A percentile compares a stretch with the other conserved stretches of the same genome.
phyloP scores from a whole-genome alignment of 1,284 basidiomycete genomes.

The Cystobasidiaceae sp. region DNA sequence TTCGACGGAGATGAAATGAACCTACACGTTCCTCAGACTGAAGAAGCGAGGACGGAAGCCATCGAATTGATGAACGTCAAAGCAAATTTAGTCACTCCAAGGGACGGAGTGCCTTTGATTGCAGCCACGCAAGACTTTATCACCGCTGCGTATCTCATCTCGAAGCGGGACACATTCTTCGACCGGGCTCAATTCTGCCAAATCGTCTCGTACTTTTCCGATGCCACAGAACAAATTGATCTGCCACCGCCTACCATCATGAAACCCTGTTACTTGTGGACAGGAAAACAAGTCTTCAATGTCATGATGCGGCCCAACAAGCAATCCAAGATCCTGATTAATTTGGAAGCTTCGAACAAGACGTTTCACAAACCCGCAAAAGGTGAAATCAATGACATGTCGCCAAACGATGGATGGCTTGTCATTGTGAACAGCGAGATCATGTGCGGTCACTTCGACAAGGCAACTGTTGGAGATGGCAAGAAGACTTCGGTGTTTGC shows the following conservation, averaged over 20 bases:
- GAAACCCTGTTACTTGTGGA: constrained; percentile 93
- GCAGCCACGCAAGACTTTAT: constrained; percentile 98
- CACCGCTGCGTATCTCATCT: constrained; percentile 92
- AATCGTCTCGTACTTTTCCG: constrained; percentile 89
- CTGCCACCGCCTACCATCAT: constrained; percentile 90
- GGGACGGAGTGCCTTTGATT: constrained; percentile 97
- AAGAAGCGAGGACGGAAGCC: constrained; percentile 96
- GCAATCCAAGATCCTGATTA: constrained; percentile 75
- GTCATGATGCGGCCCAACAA: constrained; percentile 94
- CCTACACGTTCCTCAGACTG: constrained; percentile 96
- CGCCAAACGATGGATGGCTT: constrained; percentile 96
- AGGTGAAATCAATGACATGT: constrained; percentile 65
- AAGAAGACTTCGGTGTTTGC: constrained; percentile 99
- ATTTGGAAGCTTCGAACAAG: constrained; percentile 94
- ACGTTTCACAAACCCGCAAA: constrained; percentile 78
- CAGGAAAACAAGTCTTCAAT: constrained; percentile 97
- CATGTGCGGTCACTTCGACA: constrained; percentile 99
- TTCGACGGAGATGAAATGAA: constrained; percentile 99
- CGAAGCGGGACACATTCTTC: constrained; percentile 86
- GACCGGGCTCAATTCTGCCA: constrained; percentile 94
- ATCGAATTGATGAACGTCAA: constrained; percentile 97
- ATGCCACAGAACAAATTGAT: constrained; percentile 87
- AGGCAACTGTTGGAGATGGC: constrained; percentile 93
- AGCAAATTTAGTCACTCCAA: constrained; percentile 92
- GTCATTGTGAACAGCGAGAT: constrained; percentile 98